These are phyloP conservation scores for Phytophthora macrochlamydospora DNA, from an alignment of 352 stramenopile species.

Conservation along the genomic window DNA sequence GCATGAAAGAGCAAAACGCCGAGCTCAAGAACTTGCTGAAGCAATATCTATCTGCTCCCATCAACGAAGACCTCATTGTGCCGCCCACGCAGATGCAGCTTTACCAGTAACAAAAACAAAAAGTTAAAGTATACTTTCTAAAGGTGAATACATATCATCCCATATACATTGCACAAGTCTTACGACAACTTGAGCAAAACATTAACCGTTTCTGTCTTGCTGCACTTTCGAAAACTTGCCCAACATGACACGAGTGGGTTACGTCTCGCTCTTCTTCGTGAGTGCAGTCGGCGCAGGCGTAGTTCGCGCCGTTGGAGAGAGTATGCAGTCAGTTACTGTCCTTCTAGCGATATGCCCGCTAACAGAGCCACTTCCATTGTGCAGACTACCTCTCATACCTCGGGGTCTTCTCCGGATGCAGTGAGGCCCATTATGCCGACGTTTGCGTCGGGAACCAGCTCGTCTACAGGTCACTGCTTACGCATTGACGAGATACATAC, in stretches of 20 bases:
- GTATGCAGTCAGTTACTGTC: constrained; percentile 5
- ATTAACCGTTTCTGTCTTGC: constrained; percentile 1
- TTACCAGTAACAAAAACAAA: constrained; percentile 44
- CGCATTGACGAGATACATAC: no score
- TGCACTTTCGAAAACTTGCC: constrained; percentile 1
- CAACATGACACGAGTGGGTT: constrained; percentile 41
- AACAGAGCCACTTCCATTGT: no score
- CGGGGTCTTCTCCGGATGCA: constrained; percentile 52
- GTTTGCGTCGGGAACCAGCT: constrained; percentile 78
- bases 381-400: constrained; percentile 44
- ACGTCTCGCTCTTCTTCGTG: constrained; percentile 76
- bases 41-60: constrained; percentile 85
- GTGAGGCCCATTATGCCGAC: constrained; percentile 28
- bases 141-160: not conserved
- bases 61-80: constrained; percentile 87
- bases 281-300: constrained; percentile 55
- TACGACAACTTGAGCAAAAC: not conserved
- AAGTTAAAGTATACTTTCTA: constrained; percentile 7
- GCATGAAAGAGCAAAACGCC: constrained; percentile 83
- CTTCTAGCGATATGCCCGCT: not conserved
- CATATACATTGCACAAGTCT: not conserved
- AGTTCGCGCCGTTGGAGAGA: constrained; percentile 64
- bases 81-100: constrained; percentile 85
- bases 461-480: constrained; percentile 50
- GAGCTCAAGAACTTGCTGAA: constrained; percentile 91